Evolutionary conservation across 1,284 basidiomycete genomes (phyloP).

Genomic region (Serendipita sp.): DNA sequence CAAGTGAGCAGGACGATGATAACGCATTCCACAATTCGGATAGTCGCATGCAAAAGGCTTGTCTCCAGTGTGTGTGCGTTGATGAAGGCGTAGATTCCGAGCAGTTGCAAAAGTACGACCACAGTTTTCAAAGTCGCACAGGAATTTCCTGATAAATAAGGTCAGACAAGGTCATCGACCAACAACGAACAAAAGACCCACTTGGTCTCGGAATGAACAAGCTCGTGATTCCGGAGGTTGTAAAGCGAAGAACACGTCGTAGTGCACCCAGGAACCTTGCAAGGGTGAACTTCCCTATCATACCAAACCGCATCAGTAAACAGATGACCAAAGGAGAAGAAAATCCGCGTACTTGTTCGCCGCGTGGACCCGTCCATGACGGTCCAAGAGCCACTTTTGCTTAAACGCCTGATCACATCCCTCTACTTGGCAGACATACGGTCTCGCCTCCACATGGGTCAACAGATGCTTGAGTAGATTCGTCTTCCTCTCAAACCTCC

Average conservation of each 20-base stretch:
- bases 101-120: conserved; percentile 4
- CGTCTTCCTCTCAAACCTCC: conserved; percentile 1
- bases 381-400: conserved; percentile 3
- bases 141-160: not conserved
- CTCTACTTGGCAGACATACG: not conserved
- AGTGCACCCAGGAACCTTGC: not conserved
- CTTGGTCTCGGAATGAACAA: conserved; percentile 6
- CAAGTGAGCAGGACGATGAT: conserved; percentile 5
- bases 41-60: conserved; percentile 4
- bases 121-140: conserved; percentile 7
- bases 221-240: conserved; percentile 3
- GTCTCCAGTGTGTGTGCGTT: conserved; percentile 5
- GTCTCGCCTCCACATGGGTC: not conserved
- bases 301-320: not conserved
- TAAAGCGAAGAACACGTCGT: conserved; percentile 4
- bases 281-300: not conserved
- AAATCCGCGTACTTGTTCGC: not conserved
- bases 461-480: conserved; percentile 6
- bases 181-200: not conserved
- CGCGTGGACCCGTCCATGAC: not conserved
- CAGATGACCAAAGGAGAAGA: not conserved
- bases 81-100: not conserved
- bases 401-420: conserved; percentile 3
- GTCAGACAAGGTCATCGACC: not conserved
- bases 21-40: conserved; percentile 3